phyloP scores from a whole-genome alignment of 352 stramenopile genomes.

The Albugo laibachii region DNA sequence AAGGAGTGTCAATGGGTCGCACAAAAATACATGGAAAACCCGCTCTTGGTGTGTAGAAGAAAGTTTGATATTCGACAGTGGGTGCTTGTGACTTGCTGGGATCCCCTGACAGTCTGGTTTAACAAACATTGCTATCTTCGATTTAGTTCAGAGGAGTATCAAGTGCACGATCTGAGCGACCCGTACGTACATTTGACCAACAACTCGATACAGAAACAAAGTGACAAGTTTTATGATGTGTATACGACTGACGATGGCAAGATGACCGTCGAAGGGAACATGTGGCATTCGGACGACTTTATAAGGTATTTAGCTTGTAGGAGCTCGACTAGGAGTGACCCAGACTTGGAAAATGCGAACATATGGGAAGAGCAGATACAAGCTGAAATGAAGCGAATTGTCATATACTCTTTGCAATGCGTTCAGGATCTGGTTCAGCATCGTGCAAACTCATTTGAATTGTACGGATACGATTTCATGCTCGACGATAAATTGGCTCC shows the following conservation, averaged over 20 bases:
- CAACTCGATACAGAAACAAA: conserved; percentile 87
- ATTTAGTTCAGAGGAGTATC: conserved; percentile 76
- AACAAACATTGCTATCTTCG: conserved; percentile 84
- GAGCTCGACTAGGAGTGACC: neutral
- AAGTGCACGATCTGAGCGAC: conserved; percentile 60
- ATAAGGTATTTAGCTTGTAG: conserved; percentile 17
- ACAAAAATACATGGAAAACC: conserved; percentile 83
- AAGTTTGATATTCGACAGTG: conserved; percentile 89
- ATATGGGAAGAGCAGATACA: conserved; percentile 35
- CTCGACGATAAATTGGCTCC: conserved; percentile 62
- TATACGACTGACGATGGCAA: conserved; percentile 43
- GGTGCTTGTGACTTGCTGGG: conserved; percentile 86
- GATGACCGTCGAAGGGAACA: conserved; percentile 26
- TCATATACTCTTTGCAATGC: conserved; percentile 64
- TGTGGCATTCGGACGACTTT: conserved; percentile 67
- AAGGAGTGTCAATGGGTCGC: conserved; percentile 73
- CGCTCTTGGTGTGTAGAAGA: conserved; percentile 59
- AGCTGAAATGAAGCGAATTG: conserved; percentile 74
- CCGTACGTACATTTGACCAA: conserved; percentile 87
- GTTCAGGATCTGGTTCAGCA: conserved; percentile 76
- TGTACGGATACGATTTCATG: conserved; percentile 92
- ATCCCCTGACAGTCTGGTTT: conserved; percentile 86
- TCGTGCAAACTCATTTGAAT: conserved; percentile 79
- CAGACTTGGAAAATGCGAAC: neutral
- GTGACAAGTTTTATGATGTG: conserved; percentile 71